phyloP scores from a whole-genome alignment of 352 stramenopile genomes.

The Pythium utonaiense region DNA sequence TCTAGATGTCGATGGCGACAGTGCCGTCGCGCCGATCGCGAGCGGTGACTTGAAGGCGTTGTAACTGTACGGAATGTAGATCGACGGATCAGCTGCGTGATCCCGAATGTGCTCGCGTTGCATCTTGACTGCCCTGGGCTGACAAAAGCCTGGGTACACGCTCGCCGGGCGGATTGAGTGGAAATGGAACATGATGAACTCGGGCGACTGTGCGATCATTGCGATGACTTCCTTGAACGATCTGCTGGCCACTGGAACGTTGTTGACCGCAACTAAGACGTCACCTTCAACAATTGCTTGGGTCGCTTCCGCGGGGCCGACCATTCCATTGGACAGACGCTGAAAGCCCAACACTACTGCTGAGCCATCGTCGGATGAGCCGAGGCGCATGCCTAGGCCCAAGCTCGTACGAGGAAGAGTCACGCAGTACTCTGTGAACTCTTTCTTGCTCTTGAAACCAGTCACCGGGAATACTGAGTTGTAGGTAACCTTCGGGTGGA shows the following conservation, averaged over 20 bases:
- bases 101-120: constrained; percentile 32
- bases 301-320: constrained; percentile 72
- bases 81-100: constrained; percentile 39
- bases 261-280: constrained; percentile 79
- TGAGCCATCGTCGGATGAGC: constrained; percentile 54
- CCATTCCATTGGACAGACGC: constrained; percentile 56
- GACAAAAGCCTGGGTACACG: constrained; percentile 65
- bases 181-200: constrained; percentile 80
- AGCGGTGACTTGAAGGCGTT: constrained; percentile 58
- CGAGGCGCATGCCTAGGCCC: constrained; percentile 82
- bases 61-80: constrained; percentile 72
- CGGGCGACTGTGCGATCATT: constrained; percentile 58
- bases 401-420: constrained; percentile 55
- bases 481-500: constrained; percentile 39
- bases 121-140: constrained; percentile 54
- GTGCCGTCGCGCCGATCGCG: constrained; percentile 35
- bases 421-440: constrained; percentile 78
- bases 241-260: constrained; percentile 43
- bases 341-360: constrained; percentile 84
- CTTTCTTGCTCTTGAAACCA: constrained; percentile 36
- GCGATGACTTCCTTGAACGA: constrained; percentile 77
- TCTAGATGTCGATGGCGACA: constrained; percentile 20
- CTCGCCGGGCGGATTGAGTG: constrained; percentile 63
- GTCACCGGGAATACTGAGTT: constrained; percentile 55
- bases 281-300: constrained; percentile 71